Percentiles rank a stretch among this genome's conserved stretches.
These are phyloP conservation scores for Vaccinium macrocarpon DNA, from an alignment of 148 eudicot genomes.

Conservation along the genomic window DNA sequence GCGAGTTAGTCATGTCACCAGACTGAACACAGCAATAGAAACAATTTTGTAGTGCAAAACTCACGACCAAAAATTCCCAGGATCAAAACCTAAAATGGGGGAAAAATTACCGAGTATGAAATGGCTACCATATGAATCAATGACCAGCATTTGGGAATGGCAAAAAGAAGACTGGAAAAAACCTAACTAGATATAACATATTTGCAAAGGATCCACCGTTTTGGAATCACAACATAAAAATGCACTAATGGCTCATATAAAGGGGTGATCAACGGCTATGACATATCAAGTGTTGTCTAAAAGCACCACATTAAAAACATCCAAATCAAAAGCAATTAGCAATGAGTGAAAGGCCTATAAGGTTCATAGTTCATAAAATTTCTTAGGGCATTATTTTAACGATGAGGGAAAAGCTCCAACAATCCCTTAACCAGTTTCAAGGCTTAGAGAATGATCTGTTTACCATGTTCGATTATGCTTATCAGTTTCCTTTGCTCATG, in stretches of 20 bases:
- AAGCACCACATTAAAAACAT: neutral
- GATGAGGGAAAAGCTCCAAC: neutral
- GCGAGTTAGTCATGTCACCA: neutral
- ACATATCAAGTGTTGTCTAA: neutral
- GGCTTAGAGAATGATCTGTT: neutral
- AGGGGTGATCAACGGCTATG: neutral
- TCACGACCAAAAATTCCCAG: neutral
- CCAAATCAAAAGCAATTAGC: neutral
- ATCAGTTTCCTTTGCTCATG: neutral
- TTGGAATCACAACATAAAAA: neutral
- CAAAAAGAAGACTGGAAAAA: neutral
- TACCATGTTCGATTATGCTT: neutral
- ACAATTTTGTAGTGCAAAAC: neutral
- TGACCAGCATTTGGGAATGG: neutral
- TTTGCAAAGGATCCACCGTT: neutral
- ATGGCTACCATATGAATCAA: neutral
- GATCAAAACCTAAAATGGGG: neutral
- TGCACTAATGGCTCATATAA: neutral
- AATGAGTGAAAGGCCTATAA: neutral
- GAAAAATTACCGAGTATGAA: neutral
- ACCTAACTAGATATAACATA: neutral
- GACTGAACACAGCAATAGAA: neutral
- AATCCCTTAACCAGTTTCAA: neutral
- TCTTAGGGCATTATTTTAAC: neutral
- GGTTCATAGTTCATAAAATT: neutral